phyloP scores from a whole-genome alignment of 768 basidiomycete species.

The Phanerochaete carnosa region DNA sequence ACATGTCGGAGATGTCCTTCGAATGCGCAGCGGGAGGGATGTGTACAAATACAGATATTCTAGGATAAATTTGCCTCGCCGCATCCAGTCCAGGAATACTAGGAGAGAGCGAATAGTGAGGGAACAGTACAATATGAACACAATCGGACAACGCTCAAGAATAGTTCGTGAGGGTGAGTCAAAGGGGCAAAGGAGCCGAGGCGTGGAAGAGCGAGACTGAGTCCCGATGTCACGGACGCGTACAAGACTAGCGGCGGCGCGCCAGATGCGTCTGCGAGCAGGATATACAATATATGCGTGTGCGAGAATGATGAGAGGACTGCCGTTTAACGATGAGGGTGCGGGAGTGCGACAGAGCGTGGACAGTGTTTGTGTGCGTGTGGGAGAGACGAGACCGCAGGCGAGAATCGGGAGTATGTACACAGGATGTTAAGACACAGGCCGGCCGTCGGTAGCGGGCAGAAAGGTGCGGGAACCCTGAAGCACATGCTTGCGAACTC shows the following conservation, averaged over 20 bases:
- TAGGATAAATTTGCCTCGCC: constrained; percentile 21
- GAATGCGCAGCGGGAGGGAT: neutral
- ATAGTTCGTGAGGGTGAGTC: neutral
- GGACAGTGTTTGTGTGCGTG: neutral
- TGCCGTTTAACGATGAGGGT: constrained; percentile 5
- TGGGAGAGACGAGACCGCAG: neutral
- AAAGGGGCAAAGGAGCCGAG: neutral
- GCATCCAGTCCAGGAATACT: constrained; percentile 9
- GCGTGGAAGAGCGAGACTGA: neutral
- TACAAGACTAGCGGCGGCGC: neutral
- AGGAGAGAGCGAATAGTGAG: constrained; percentile 9
- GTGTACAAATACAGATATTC: constrained; percentile 28
- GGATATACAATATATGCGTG: neutral
- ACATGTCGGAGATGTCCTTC: neutral
- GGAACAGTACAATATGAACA: constrained; percentile 2
- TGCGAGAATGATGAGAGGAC: constrained; percentile 8
- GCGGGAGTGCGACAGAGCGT: neutral
- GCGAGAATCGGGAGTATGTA: neutral
- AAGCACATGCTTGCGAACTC: neutral
- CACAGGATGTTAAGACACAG: neutral
- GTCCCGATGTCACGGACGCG: neutral
- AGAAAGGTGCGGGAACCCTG: neutral
- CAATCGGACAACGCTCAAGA: neutral
- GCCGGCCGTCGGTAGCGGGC: neutral
- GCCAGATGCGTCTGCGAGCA: neutral